Percentiles rank a stretch among this genome's conserved stretches.
These are phyloP conservation scores for Suillus alpinus DNA, from an alignment of 768 basidiomycete genomes.

Conservation along the genomic window DNA sequence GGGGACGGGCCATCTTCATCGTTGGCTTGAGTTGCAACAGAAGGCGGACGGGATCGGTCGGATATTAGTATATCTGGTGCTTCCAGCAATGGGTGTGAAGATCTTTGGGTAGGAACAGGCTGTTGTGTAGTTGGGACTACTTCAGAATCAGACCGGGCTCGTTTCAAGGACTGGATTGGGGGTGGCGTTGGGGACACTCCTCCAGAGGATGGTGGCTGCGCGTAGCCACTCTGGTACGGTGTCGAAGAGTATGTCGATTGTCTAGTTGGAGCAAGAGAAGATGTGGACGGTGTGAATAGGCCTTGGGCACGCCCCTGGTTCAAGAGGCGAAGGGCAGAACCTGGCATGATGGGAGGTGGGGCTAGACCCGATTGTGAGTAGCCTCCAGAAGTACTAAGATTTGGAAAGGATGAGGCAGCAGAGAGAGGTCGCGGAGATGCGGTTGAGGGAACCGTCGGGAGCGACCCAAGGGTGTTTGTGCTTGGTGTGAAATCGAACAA, in stretches of 20 bases:
- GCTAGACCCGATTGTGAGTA: slow-evolving; percentile 60
- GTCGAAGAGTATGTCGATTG: slow-evolving; percentile 53
- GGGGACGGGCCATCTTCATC: slow-evolving; percentile 68
- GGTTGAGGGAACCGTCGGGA: slow-evolving; percentile 50
- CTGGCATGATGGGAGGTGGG: slow-evolving; percentile 84
- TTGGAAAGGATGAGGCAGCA: slow-evolving; percentile 65
- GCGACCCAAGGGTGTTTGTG: slow-evolving; percentile 63
- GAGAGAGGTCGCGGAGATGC: slow-evolving; percentile 64
- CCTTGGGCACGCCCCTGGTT: slow-evolving; percentile 87
- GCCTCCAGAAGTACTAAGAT: slow-evolving; percentile 38
- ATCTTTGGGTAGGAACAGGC: slow-evolving; percentile 10
- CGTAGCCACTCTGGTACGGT: slow-evolving; percentile 44
- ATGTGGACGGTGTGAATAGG: slow-evolving; percentile 82
- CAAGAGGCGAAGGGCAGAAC: slow-evolving; percentile 77
- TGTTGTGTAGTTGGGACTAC: slow-evolving; percentile 28
- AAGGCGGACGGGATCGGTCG: slow-evolving; percentile 51
- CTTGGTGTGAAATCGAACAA: slow-evolving; percentile 92
- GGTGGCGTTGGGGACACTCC: slow-evolving; percentile 49
- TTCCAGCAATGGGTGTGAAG: slow-evolving; percentile 28
- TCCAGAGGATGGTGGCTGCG: slow-evolving; percentile 43
- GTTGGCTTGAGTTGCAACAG: slow-evolving; percentile 45
- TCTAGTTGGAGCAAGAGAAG: slow-evolving; percentile 46
- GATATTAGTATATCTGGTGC: slow-evolving; percentile 44
- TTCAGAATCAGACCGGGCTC: slow-evolving; percentile 68
- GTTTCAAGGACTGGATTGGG: slow-evolving; percentile 49